Base-by-base conservation (phyloP, 2,329 filamentous ascomycete species). In the Beauveria pseudobassiana region DNA sequence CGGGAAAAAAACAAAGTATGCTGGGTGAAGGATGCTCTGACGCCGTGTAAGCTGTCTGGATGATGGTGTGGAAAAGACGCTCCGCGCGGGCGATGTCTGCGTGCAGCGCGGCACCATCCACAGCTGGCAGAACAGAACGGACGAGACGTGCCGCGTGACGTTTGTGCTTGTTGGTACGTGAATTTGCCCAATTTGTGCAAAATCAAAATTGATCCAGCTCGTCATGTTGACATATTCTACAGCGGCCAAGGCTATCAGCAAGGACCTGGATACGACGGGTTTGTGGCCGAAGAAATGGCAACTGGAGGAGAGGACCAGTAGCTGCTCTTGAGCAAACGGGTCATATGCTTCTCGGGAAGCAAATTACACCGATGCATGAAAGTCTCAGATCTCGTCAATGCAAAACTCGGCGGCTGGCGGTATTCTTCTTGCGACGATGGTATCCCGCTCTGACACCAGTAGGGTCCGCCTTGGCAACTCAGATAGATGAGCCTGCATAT, bases 71-170 rank as follows among this genome's bases (percentile, higher is more conserved):
- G 57, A 63, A 45, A 63, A 64, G 28, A 63, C 65, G 1, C 51
- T 67, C 42, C 64, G 64, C 34, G 56, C 64, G 0, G 66, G 66
- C 18, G 66, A 67, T 28, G 64, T 67, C 12, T 66, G 65, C 20
- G 64, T 67, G 6, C 66, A 67, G 61, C 65, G 66, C 43, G 66
- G 64, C 26, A 67, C 66, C 12, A 65, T 67, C 5, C 66, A 67
- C 49, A 65, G 63, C 18, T 67, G 66, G 66, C 62, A 63, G 10
- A 67, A 67, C 50, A 28, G 62, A 12, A 62, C 63, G 2, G 61
- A 66, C 20, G 56, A 66, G 45, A 63, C 65, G n/a, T 63, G 65
- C 7, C 62, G 66, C 1, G 40, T 67, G 12, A 65, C 63, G 14
- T 67, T 67, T 40, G 52, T 67, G 8, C 45, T 67, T 3, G 58